phyloP scores from a whole-genome alignment of 306 rosid species.

The Potentilla sterilis region DNA sequence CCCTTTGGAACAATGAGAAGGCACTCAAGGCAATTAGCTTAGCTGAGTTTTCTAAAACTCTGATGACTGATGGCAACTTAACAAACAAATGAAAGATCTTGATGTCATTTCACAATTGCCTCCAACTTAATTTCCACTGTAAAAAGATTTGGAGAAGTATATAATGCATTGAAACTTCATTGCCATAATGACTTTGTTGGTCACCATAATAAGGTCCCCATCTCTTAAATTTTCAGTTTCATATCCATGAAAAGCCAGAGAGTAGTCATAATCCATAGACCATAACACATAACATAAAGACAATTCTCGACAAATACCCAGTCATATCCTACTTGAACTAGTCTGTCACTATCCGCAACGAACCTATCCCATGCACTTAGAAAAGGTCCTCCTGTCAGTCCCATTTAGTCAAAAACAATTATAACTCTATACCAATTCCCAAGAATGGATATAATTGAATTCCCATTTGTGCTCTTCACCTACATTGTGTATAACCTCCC shows the following conservation, averaged over 20 bases:
- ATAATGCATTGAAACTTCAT: background rate
- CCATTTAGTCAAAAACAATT: background rate
- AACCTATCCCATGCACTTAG: background rate
- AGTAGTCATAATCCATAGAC: background rate
- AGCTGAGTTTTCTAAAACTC: too few relatives aligned
- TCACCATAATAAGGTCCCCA: background rate
- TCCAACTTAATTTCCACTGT: too few relatives aligned
- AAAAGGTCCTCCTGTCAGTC: background rate
- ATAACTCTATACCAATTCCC: background rate
- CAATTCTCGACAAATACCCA: background rate
- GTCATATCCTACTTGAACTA: background rate
- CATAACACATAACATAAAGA: background rate
- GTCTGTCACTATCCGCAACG: background rate
- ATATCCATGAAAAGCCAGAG: background rate
- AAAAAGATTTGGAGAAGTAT: background rate
- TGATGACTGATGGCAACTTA: too few relatives aligned
- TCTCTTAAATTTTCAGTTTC: background rate
- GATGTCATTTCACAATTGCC: too few relatives aligned
- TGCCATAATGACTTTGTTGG: background rate
- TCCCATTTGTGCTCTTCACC: background rate
- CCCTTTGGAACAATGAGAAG: too few relatives aligned
- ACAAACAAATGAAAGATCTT: too few relatives aligned
- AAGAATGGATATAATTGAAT: background rate
- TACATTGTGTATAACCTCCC: background rate
- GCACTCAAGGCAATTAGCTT: too few relatives aligned